Conservation (phyloP, 2,329 filamentous ascomycete genomes). For the Fusarium floridanum region DNA sequence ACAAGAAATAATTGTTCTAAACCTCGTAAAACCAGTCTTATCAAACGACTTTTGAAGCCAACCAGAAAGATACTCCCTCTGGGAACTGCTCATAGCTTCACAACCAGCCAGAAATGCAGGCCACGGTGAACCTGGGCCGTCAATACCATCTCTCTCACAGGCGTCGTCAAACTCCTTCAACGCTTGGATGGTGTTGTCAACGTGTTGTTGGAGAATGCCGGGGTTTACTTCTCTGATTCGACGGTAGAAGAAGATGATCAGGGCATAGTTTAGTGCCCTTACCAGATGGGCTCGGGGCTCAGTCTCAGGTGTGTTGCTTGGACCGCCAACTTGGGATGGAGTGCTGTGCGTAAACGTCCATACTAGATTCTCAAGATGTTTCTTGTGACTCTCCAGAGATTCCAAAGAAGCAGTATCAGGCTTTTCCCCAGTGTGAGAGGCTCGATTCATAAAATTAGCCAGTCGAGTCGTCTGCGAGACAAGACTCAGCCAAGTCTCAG, state of each 20-base stretch:
- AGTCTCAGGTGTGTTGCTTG: neutral
- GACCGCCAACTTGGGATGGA: neutral
- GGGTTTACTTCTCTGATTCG: conserved; percentile 13
- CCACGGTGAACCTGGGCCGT: neutral
- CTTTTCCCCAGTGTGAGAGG: neutral
- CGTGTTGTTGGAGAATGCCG: conserved; percentile 16
- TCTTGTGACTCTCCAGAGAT: neutral
- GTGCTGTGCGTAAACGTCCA: neutral
- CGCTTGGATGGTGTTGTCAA: neutral
- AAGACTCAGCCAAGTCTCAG: conserved; percentile 21
- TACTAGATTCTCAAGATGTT: neutral
- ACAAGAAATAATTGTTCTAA: neutral
- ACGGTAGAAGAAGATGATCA: conserved; percentile 26
- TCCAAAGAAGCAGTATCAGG: neutral
- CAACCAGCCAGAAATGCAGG: neutral
- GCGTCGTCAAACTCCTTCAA: neutral
- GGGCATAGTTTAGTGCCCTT: conserved; percentile 5
- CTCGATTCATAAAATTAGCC: conserved; percentile 4
- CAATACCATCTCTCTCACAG: neutral
- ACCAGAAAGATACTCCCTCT: neutral
- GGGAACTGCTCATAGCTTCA: neutral
- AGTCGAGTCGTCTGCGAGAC: conserved; percentile 19
- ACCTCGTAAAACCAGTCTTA: neutral
- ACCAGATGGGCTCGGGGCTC: neutral
- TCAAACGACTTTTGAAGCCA: neutral